Percentiles rank a stretch among this genome's conserved stretches.
Evolutionary conservation across 495 filamentous ascomycete genomes (phyloP).

Genomic region (Podospora didyma): DNA sequence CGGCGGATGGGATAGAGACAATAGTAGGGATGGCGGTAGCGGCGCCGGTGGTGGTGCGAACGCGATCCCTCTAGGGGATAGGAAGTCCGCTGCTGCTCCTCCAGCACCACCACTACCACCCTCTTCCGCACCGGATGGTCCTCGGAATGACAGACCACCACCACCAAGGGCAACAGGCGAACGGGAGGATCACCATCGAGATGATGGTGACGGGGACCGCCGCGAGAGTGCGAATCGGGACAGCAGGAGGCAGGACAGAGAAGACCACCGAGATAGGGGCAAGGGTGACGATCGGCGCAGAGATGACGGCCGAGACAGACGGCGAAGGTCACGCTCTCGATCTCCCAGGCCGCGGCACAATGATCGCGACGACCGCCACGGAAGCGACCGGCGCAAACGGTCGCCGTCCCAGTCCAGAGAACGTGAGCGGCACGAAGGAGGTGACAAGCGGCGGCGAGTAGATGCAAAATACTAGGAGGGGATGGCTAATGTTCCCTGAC

Average conservation of each 20-base stretch:
- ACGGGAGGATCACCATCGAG: conserved; percentile 18
- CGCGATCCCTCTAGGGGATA: conserved; percentile 54
- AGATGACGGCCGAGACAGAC: conserved; percentile 22
- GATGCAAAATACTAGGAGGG: conserved; percentile 32
- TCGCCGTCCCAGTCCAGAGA: conserved; percentile 63
- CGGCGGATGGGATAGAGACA: conserved; percentile 38
- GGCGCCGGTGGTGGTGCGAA: conserved; percentile 50
- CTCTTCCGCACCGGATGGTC: conserved; percentile 33
- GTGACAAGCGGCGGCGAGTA: conserved; percentile 65
- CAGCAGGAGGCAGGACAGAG: too few relatives aligned
- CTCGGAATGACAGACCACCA: conserved; percentile 22
- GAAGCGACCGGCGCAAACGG: conserved; percentile 57
- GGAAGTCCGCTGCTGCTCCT: conserved; percentile 26
- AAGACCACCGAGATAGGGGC: conserved; percentile 18
- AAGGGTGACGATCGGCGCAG: conserved; percentile 5
- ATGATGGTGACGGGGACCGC: conserved; percentile 25
- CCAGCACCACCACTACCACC: too few relatives aligned
- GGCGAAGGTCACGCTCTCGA: conserved; percentile 20
- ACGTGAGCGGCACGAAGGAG: conserved; percentile 48
- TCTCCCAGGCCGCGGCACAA: conserved; percentile 8
- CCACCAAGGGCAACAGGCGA: conserved; percentile 9
- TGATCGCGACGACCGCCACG: conserved; percentile 31
- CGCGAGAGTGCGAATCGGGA: conserved; percentile 18
- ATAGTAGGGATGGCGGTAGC: conserved; percentile 10
- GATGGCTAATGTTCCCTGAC: not conserved